Evolutionary conservation across 2,329 filamentous ascomycete genomes (phyloP), one percentile per base, ranked within the genome.

Genomic region (Lecanosticta acicola): DNA sequence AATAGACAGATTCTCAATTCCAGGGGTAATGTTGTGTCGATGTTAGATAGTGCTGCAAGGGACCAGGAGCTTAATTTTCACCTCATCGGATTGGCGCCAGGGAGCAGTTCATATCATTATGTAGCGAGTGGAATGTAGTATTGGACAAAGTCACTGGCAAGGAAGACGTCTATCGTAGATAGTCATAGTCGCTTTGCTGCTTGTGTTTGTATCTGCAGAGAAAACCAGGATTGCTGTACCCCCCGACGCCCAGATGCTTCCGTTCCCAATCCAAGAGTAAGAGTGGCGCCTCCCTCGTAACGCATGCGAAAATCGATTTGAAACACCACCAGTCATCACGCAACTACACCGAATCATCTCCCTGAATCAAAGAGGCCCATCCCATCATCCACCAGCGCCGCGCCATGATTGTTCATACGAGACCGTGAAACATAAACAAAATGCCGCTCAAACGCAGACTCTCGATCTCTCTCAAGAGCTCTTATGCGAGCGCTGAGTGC

Each of bases 401-500:
- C 40, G 49, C 46, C 49, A 41, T 46, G 38, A 26, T 38, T 19
- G 32, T 46, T 45, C 39, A 21, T 46, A 49, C 40, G 14, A 40
- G 35, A 49, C 35, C 40, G 42, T 43, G 33, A 41, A 44, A 45
- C 41, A 43, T 46, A 18, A 34, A 45, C 44, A 50, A 43, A 37
- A 32, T 19, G 17, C 17, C 17, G 35, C 17, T 7, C n/a, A 38
- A 5, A 5, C 8, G n/a, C 24, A 29, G 24, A 29, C 24, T 7
- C 24, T n/a, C 3, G 29, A 9, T 3, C 8, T 10, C n/a, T 14
- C 34, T 50, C 46, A 57, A 13, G 54, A 57, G 39, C 52, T 53
- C 48, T 55, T 55, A 26, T 57, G 52, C 14, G 44, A 42, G 24
- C 54, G 48, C 37, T 54, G 51, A 10, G 50, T 51, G 17, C 52